Conservation (phyloP, 441 rosid species). For the Bruguiera hainesii region DNA sequence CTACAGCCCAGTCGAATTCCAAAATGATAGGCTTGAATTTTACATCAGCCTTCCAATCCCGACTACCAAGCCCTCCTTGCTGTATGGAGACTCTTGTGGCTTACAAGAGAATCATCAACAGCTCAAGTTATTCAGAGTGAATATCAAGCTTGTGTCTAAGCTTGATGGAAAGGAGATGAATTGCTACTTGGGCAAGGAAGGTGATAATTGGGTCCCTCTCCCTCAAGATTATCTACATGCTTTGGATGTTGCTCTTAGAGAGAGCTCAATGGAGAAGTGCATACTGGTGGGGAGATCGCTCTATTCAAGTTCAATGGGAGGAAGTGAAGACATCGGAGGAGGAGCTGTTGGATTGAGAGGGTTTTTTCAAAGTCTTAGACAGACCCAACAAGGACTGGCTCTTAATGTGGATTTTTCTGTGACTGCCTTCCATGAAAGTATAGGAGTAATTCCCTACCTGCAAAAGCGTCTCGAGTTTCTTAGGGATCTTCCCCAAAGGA, state of each 20-base stretch:
- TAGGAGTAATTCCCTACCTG: slow-evolving; percentile 80
- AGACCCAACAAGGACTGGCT: slow-evolving; percentile 90
- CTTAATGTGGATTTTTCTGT: slow-evolving; percentile 89
- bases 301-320: slow-evolving; percentile 79
- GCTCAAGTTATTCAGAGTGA: slow-evolving; percentile 65
- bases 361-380: slow-evolving; percentile 90
- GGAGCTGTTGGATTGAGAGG: slow-evolving; percentile 92
- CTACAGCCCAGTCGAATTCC: slow-evolving; percentile 83
- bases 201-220: slow-evolving; percentile 69
- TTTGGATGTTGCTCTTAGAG: slow-evolving; percentile 85
- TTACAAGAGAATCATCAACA: slow-evolving; percentile 48
- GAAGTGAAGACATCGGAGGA: slow-evolving; percentile 78
- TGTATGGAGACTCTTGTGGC: slow-evolving; percentile 29
- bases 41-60: slow-evolving; percentile 82
- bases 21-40: slow-evolving; percentile 78
- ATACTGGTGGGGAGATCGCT: slow-evolving; percentile 70
- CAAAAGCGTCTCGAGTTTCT: slow-evolving; percentile 86
- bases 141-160: slow-evolving; percentile 75
- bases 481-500: slow-evolving; percentile 68
- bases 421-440: slow-evolving; percentile 89
- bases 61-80: slow-evolving; percentile 30
- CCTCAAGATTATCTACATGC: slow-evolving; percentile 96
- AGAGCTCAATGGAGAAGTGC: slow-evolving; percentile 79
- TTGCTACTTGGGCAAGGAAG: slow-evolving; percentile 63
- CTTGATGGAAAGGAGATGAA: slow-evolving; percentile 68